These are phyloP conservation scores for Solanum hybrid DNA, from an alignment of 305 asterid genomes.

Conservation along the genomic window DNA sequence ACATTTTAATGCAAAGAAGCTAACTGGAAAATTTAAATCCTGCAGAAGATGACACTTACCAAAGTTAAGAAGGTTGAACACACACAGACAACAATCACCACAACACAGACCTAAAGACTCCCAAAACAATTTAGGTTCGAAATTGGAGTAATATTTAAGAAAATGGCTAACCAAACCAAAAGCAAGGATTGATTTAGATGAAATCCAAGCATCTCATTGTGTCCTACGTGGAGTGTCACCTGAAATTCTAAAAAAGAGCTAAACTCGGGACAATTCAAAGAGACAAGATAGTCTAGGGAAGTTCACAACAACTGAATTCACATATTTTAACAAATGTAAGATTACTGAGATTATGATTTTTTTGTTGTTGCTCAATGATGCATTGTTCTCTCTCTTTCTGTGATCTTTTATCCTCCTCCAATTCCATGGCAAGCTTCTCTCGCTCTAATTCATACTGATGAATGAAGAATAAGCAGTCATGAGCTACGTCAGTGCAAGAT, in stretches of 20 bases:
- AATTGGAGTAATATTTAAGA: too few species aligned
- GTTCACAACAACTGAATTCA: neutral
- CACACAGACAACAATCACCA: too few species aligned
- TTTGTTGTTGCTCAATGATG: constrained; percentile 63
- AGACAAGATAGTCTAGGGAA: neutral
- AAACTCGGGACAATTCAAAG: neutral
- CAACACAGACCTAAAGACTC: too few species aligned
- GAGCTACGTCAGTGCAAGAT: neutral
- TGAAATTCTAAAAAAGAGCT: neutral
- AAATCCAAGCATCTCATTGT: neutral
- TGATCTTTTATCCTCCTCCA: constrained; percentile 85
- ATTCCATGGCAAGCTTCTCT: constrained; percentile 75
- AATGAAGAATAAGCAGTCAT: constrained; percentile 9
- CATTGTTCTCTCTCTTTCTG: constrained; percentile 66
- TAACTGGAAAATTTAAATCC: too few species aligned
- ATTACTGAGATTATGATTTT: constrained; percentile 38
- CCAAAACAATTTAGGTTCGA: too few species aligned
- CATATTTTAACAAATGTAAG: constrained; percentile 27
- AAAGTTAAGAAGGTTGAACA: too few species aligned
- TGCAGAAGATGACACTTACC: too few species aligned
- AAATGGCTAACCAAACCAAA: too few species aligned
- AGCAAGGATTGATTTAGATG: too few species aligned
- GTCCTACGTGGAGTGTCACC: neutral
- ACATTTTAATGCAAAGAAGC: too few species aligned
- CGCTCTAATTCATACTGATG: constrained; percentile 71